Evolutionary conservation across 306 rosid genomes (phyloP).

Genomic region (Clitoria ternatea): DNA sequence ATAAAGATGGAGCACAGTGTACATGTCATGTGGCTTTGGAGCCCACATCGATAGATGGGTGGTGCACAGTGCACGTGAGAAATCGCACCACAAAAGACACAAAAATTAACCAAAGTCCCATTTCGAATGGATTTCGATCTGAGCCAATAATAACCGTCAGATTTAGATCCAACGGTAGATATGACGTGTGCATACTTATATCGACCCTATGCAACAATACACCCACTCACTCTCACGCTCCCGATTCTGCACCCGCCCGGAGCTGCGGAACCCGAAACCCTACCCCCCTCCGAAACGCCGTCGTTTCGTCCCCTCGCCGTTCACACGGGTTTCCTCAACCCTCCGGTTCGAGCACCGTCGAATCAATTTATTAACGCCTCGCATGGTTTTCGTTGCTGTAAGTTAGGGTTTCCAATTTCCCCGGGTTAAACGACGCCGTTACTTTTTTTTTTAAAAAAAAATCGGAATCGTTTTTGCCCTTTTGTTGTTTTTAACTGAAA

Average conservation of each 20-base stretch:
- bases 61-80: neutral
- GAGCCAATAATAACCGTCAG: constrained; percentile 5
- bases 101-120: neutral
- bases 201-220: constrained; percentile 25
- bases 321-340: neutral
- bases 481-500: neutral
- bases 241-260: constrained; percentile 34
- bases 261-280: constrained; percentile 23
- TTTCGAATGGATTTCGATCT: neutral
- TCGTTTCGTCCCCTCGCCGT: constrained; percentile 9
- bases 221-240: constrained; percentile 21
- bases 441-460: neutral
- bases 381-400: constrained; percentile 17
- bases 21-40: neutral
- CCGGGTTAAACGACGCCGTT: neutral
- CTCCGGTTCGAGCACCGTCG: neutral
- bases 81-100: neutral
- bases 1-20: neutral
- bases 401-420: constrained; percentile 17
- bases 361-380: neutral
- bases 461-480: neutral
- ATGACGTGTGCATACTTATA: constrained; percentile 26
- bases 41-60: neutral
- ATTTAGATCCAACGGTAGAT: constrained; percentile 28
- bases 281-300: constrained; percentile 21